Percentiles rank a stretch among this genome's conserved stretches.
These are phyloP conservation scores for Lasiodiplodia citricola DNA, from an alignment of 2,329 filamentous ascomycete genomes.

Conservation along the genomic window DNA sequence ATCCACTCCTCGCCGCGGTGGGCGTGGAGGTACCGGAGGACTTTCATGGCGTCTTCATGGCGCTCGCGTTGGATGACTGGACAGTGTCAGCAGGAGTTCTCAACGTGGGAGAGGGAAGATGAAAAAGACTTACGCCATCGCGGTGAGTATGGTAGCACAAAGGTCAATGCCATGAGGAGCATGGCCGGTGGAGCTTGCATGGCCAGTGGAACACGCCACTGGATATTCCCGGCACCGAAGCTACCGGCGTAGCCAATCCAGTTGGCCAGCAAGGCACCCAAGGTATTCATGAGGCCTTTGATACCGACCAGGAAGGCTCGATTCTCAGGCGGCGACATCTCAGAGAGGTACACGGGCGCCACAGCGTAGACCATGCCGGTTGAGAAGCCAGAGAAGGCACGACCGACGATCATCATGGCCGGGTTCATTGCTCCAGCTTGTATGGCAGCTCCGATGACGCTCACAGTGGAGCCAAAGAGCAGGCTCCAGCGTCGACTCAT, in stretches of 20 bases:
- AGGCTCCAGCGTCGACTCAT: conserved; percentile 46
- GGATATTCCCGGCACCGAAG: conserved; percentile 36
- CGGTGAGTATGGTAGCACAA: conserved; percentile 31
- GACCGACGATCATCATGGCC: conserved; percentile 5
- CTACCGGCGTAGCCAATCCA: conserved; percentile 50
- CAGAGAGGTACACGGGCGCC: not conserved
- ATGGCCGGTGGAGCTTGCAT: conserved; percentile 38
- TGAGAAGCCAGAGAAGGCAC: conserved; percentile 6
- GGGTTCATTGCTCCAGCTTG: conserved; percentile 18
- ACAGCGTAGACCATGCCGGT: conserved; percentile 9
- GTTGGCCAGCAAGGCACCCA: conserved; percentile 47
- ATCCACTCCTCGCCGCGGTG: conserved; percentile 33
- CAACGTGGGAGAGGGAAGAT: not conserved
- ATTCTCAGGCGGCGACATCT: conserved; percentile 1
- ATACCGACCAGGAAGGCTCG: not conserved
- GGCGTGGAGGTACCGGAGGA: conserved; percentile 34
- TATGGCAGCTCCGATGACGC: conserved; percentile 35
- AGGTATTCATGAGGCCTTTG: conserved; percentile 29
- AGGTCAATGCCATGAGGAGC: conserved; percentile 27
- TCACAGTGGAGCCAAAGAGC: conserved; percentile 18
- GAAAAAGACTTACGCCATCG: conserved; percentile 25
- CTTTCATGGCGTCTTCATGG: conserved; percentile 36
- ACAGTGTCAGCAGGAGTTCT: not conserved
- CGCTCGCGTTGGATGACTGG: conserved; percentile 33
- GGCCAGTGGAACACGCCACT: conserved; percentile 45